Evolutionary conservation across 208 protist genomes (phyloP).

Genomic region (Trypanosoma caninum): DNA sequence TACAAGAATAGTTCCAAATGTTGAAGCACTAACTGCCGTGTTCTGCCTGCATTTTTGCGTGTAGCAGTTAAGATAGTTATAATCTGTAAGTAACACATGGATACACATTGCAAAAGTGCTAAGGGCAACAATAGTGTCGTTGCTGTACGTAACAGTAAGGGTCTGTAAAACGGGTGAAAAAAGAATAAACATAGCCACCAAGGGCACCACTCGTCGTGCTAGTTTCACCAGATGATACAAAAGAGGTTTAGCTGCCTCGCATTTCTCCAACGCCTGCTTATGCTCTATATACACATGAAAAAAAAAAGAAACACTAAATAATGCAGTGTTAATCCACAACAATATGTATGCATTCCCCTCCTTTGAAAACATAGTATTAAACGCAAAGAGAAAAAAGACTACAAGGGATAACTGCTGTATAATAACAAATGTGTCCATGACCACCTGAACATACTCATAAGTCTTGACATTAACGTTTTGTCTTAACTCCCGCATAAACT

Average conservation of each 20-base stretch:
- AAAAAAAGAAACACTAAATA: slow-evolving; percentile 33
- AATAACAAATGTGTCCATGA: slow-evolving; percentile 79
- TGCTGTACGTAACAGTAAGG: slow-evolving; percentile 78
- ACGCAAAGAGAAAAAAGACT: slow-evolving; percentile 79
- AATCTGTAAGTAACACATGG: slow-evolving; percentile 77
- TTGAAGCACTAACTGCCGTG: slow-evolving; percentile 77
- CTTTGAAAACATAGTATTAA: slow-evolving; percentile 47
- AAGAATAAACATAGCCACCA: slow-evolving; percentile 58
- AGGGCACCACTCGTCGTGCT: slow-evolving; percentile 45
- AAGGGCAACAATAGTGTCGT: slow-evolving; percentile 89
- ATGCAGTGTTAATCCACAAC: slow-evolving; percentile 51
- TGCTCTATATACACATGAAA: slow-evolving; percentile 35
- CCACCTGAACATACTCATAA: slow-evolving; percentile 73
- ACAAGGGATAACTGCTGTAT: slow-evolving; percentile 86
- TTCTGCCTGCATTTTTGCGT: slow-evolving; percentile 59
- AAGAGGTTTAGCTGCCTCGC: slow-evolving; percentile 20
- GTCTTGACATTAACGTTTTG: slow-evolving; percentile 75
- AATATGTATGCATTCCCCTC: slow-evolving; percentile 30
- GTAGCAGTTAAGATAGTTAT: slow-evolving; percentile 84
- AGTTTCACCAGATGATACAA: slow-evolving; percentile 45
- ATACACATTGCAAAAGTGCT: slow-evolving; percentile 78
- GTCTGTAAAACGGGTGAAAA: slow-evolving; percentile 81
- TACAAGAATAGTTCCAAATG: slow-evolving; percentile 80
- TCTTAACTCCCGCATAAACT: slow-evolving; percentile 79
- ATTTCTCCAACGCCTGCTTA: slow-evolving; percentile 20